phyloP scores from a whole-genome alignment of 1,284 basidiomycete genomes.

The Ganoderma leucocontextum region DNA sequence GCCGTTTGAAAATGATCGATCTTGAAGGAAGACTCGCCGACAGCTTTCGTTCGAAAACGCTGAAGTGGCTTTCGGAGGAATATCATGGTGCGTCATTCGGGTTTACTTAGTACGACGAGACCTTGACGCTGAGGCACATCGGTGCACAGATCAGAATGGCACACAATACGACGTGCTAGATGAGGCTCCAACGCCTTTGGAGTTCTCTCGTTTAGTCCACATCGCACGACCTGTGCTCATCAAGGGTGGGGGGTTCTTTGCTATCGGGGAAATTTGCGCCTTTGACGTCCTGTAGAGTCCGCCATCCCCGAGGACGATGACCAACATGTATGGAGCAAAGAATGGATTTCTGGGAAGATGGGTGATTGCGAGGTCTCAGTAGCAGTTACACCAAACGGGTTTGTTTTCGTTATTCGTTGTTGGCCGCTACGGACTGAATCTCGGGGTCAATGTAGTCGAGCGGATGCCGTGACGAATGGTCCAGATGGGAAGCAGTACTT shows the following conservation, averaged over 20 bases:
- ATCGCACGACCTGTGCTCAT: conserved; percentile 84
- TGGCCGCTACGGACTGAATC: not conserved
- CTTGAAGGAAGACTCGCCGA: conserved; percentile 8
- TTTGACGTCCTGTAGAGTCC: conserved; percentile 27
- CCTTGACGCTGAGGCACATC: not conserved
- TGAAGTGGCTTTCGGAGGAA: conserved; percentile 59
- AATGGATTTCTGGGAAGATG: conserved; percentile 66
- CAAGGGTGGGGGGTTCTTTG: conserved; percentile 55
- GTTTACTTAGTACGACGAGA: no score
- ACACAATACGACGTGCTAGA: conserved; percentile 60
- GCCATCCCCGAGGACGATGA: conserved; percentile 54
- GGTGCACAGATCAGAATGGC: conserved; percentile 70
- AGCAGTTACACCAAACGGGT: conserved; percentile 89
- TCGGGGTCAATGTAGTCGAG: conserved; percentile 55
- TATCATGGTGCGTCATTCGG: conserved; percentile 56
- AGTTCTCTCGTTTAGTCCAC: conserved; percentile 78
- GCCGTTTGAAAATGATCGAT: not conserved
- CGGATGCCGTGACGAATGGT: conserved; percentile 77
- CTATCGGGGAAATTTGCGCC: not conserved
- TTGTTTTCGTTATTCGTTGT: conserved; percentile 29
- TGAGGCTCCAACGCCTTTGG: conserved; percentile 68
- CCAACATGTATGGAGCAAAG: conserved; percentile 63
- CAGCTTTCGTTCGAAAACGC: conserved; percentile 7
- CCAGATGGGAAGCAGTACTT: conserved; percentile 73
- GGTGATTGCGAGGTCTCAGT: conserved; percentile 68